Conservation (phyloP, 2,329 filamentous ascomycete species). For the Aspergillus flavus region DNA sequence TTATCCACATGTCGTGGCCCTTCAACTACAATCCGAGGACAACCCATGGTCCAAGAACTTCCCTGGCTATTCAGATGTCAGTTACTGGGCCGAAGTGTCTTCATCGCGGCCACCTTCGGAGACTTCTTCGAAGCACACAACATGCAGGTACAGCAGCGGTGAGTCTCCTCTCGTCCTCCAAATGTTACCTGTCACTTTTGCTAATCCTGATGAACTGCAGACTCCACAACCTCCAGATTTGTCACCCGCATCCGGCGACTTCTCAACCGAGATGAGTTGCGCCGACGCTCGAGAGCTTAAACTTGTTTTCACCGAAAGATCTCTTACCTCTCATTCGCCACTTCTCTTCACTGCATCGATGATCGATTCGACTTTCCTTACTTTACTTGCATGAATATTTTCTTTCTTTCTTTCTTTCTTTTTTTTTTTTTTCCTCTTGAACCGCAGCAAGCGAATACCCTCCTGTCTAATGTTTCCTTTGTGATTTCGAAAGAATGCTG, state of each 20-base stretch:
- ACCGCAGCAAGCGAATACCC: conserved; percentile 13
- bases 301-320: conserved; percentile 14
- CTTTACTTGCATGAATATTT: conserved; percentile 2
- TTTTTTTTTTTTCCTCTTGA: conserved; percentile 1
- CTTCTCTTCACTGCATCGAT: conserved; percentile 9
- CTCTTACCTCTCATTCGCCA: not conserved
- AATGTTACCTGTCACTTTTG: conserved; percentile 18
- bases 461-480: conserved; percentile 13
- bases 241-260: conserved; percentile 37
- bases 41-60: conserved; percentile 31
- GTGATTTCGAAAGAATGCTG: conserved; percentile 4
- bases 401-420: not conserved
- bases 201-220: conserved; percentile 23
- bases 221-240: conserved; percentile 29
- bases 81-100: conserved; percentile 37
- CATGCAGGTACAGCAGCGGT: conserved; percentile 32
- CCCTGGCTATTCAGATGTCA: conserved; percentile 31
- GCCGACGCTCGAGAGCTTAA: conserved; percentile 26
- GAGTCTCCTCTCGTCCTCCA: conserved; percentile 13
- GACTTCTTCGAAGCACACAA: conserved; percentile 17
- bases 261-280: conserved; percentile 36
- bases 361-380: conserved; percentile 7
- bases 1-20: conserved; percentile 41
- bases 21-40: conserved; percentile 37
- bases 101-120: conserved; percentile 29